Base-by-base conservation (phyloP, 176 grass and related monocot species). In the Triticum timopheevii region DNA sequence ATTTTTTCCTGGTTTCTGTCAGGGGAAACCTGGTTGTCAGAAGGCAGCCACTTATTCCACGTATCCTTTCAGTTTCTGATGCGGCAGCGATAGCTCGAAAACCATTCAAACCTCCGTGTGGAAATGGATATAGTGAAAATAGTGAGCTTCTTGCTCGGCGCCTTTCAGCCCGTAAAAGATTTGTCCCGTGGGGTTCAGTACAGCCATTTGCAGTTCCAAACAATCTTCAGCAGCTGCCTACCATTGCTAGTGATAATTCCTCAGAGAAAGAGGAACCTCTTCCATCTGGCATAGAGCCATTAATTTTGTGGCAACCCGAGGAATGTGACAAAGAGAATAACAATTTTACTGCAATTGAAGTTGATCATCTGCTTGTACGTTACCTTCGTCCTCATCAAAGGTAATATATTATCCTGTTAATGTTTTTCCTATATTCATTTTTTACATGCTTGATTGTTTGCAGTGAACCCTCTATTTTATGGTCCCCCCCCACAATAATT, bases 341-440 rank as follows among this genome's bases (percentile, higher is more conserved):
- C 28, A 64, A 81, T 92, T 73, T 81, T 61, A 25, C 67, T 87
- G 40, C 70, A 54, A 94, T 96, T 7, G 92, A 94, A 73, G 97
- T 99, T 63, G 94, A 96, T 87, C 80, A 92, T 66, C 85, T 87
- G 77, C 92, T 99, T 83, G 94, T 99, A 83, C 82, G 85, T 72
- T 94, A 90, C 83, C 94, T 99, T 89, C 87, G 92, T 42, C 92
- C 94, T 52, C 97, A 99, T 90, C 97, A 99, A 90, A 96, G 97
- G 94, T 94, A 88, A 47, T 83, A 67, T 77, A 54, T 30, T 84
- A 24, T 77, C 80, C 10, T 89, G 34, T 61, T 62, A 20, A 84
- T 69, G 13, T 87, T 74, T 82, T 33, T 11, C 0, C 64, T 47
- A n/a, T 82, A 20, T 70, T 15, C 35, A 73, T 61, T 68, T 67